Conservation (phyloP, 2,329 filamentous ascomycete genomes). For the Alternaria hordeiaustralica region DNA sequence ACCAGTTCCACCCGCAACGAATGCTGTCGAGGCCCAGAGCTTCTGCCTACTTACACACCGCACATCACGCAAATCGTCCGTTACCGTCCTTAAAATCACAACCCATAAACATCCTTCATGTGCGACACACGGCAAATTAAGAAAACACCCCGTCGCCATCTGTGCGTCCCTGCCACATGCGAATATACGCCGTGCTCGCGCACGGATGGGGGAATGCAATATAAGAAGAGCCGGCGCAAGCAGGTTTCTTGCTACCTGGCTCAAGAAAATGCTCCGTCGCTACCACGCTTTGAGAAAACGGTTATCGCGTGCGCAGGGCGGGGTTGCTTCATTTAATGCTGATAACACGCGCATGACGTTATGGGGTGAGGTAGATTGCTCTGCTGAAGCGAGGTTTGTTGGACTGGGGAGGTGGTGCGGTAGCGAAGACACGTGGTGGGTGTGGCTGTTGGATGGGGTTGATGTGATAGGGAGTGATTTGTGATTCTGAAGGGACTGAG, state of each 20-base stretch:
- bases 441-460: background rate
- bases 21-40: background rate
- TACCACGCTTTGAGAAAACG: background rate
- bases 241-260: background rate
- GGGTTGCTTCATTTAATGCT: background rate
- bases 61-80: background rate
- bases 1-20: background rate
- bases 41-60: background rate
- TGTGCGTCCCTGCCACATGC: background rate
- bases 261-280: background rate
- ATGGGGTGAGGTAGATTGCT: background rate
- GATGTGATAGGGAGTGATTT: background rate
- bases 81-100: too few species aligned
- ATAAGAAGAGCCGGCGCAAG: background rate
- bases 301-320: background rate
- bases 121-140: background rate
- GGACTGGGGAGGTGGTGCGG: background rate
- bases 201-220: background rate
- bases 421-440: conserved; percentile 2
- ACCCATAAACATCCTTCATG: background rate
- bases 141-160: background rate
- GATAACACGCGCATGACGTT: background rate
- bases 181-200: background rate
- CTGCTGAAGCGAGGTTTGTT: background rate
- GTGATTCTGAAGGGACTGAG: too few species aligned